Base-by-base conservation (phyloP, 768 basidiomycete species). In the Suillus spraguei region DNA sequence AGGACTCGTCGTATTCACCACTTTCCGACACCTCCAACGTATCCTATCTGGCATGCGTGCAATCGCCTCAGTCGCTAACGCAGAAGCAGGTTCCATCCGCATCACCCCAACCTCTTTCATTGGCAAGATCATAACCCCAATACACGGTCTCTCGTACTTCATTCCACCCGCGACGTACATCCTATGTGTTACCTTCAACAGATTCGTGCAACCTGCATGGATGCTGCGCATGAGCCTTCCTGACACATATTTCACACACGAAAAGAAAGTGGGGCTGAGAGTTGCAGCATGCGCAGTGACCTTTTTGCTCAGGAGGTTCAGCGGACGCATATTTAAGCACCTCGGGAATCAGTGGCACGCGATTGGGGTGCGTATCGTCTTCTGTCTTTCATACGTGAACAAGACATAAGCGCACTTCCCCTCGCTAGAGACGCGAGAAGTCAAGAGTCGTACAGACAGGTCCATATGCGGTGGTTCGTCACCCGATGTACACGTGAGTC, bases 381-480 rank as follows among this genome's bases (percentile, higher is more conserved):
- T 33, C 9, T 16, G 24, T 36, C 1, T 16, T 44, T 32, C 44
- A 36, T 42, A 14, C 20, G 2, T 28, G n/a, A 28, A 2, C 28
- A 28, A 28, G 28, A 28, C 28, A 28, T 22, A 14, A 22, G n/a
- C n/a, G 42, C 38, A 47, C 20, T 41, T 16, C 36, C 42, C 64
- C 58, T 66, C 47, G 4, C 22, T 6, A 76, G 76, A 36, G 66
- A 56, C 59, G 72, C 46, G 77, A 73, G 64, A 79, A 77, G 60
- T 67, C 71, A 0, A 71, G 63, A 42, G 16, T 76, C 62, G 68
- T 71, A 8, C 66, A 69, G 42, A 69, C 65, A 14, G 78, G 78
- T 4, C 78, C 78, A 5, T 79, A 80, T 63, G 64, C 72, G 6
- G 53, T 76, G 39, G 71, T 79, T 41, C 78, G 79, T 47, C 79